Evolutionary conservation across 192 early-diverging fungal species (phyloP), one percentile per base, ranked within the genome.

Genomic region (Geosiphon pyriformis): DNA sequence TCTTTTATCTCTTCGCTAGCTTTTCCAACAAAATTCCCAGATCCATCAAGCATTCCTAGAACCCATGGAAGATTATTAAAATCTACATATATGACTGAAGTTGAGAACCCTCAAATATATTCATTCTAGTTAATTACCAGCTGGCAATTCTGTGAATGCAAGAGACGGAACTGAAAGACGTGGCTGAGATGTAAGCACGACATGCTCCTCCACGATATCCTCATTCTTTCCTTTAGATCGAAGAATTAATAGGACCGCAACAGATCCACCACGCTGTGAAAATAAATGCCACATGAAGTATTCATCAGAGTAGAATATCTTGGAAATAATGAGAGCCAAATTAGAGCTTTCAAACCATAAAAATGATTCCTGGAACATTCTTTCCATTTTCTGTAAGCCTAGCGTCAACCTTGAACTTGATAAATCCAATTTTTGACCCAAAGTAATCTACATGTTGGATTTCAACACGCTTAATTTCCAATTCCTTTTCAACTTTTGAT

Each of bases 1-100:
- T 94, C 93, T 29, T 88, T 64, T 4, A 94, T 78, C 59, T 94
- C 93, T 4, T 83, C 76, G 3, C 89, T 89, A 18, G 90, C 90
- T 18, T 80, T 79, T 17, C 93, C 93, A 4, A 78, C 70, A 82
- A 94, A 92, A 69, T 80, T 77, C 20, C 84, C 85, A 27, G 78
- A 80, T 34, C 77, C 90, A 66, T 93, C 89, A 32, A 92, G 68
- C 93, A 95, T 95, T 7, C 76, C 73, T 66, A 22, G 31, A 55
- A 46, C 15, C 10, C 10, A 27, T 27, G 35, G 1, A 31, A 62
- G 26, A 54, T 54, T 23, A 6, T 6, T 15, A 15, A 15, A 10
- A 42, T 42, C n/a, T 42, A 42, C 15, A 42, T 42, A 42, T 6
- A 42, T 42, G 15, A 42, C 7, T 15, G 37, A 42, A 42, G 37